These are phyloP conservation scores for Pelargonium nanum DNA, from an alignment of 345 rosid genomes.

Conservation along the genomic window DNA sequence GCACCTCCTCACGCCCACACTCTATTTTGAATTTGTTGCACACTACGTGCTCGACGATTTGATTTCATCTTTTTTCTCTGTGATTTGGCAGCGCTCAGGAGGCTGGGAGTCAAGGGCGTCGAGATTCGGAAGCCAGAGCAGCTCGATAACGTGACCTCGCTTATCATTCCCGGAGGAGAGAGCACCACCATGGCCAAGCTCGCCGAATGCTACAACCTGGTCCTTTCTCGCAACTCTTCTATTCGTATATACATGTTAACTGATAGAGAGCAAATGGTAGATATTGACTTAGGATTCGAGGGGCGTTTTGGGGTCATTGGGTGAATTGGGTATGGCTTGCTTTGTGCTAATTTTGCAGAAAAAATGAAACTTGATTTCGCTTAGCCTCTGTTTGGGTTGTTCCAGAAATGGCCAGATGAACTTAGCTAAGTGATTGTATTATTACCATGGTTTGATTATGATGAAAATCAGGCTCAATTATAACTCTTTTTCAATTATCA, in stretches of 20 bases:
- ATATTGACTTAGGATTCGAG: not conserved
- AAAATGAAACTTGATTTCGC: not conserved
- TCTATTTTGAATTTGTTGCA: not conserved
- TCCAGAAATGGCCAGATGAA: too few relatives aligned
- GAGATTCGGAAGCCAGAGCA: conserved; percentile 87
- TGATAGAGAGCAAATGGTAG: not conserved
- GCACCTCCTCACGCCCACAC: conserved; percentile 13
- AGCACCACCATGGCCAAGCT: conserved; percentile 99
- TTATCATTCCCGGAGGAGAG: conserved; percentile 97
- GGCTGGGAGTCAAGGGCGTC: conserved; percentile 79
- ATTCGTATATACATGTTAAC: not conserved
- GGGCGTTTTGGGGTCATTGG: too few relatives aligned
- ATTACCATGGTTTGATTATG: not conserved
- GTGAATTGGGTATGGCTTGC: not conserved
- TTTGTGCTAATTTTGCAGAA: not conserved
- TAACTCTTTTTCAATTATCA: not conserved
- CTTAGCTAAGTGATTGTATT: not conserved
- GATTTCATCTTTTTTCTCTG: not conserved
- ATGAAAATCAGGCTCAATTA: not conserved
- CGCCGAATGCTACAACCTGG: conserved; percentile 81
- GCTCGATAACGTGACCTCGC: conserved; percentile 55
- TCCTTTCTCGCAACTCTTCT: conserved; percentile 14
- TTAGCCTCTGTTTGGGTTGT: not conserved
- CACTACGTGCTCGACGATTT: not conserved
- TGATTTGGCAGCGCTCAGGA: conserved; percentile 39